A percentile compares a stretch with the other conserved stretches of the same genome.
These are phyloP conservation scores for Kurtzmaniella quercitrusa DNA, from an alignment of 1,139 yeast species.

Conservation along the genomic window DNA sequence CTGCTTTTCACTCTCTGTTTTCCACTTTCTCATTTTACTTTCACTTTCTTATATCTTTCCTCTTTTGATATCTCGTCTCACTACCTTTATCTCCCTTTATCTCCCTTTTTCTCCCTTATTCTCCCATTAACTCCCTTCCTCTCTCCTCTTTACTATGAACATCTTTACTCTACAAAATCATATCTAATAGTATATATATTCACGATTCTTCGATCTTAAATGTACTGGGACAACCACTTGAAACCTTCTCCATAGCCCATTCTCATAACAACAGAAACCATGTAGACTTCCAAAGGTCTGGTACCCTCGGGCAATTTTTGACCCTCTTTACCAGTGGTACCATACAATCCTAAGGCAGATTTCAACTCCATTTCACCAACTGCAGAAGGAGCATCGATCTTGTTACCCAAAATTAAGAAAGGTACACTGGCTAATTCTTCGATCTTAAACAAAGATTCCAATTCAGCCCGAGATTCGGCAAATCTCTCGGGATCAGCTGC, in stretches of 20 bases:
- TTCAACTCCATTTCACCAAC: constrained; percentile 94
- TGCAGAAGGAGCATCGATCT: constrained; percentile 91
- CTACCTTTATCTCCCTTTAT: no score
- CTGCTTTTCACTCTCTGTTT: no score
- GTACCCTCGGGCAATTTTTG: constrained; percentile 68
- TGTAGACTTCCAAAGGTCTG: constrained; percentile 93
- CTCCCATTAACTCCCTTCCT: no score
- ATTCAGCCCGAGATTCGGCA: constrained; percentile 90
- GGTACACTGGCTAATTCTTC: constrained; percentile 90
- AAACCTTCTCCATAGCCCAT: constrained; percentile 95
- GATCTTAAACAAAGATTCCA: constrained; percentile 86
- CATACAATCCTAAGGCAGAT: constrained; percentile 80
- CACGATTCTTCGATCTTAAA: constrained; percentile 31
- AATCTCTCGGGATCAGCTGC: constrained; percentile 96
- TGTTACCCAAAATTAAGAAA: constrained; percentile 90
- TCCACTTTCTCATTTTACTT: no score
- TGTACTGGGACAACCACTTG: constrained; percentile 94
- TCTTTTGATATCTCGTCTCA: no score
- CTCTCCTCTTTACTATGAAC: no score
- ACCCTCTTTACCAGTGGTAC: constrained; percentile 80
- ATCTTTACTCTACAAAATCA: not conserved
- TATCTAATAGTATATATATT: not conserved
- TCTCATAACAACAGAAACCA: constrained; percentile 98
- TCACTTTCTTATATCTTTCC: no score
- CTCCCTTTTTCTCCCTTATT: no score